Evolutionary conservation across 257 asterid genomes (phyloP), one percentile per base, ranked within the genome.

Genomic region (Ligustrum vulgare): DNA sequence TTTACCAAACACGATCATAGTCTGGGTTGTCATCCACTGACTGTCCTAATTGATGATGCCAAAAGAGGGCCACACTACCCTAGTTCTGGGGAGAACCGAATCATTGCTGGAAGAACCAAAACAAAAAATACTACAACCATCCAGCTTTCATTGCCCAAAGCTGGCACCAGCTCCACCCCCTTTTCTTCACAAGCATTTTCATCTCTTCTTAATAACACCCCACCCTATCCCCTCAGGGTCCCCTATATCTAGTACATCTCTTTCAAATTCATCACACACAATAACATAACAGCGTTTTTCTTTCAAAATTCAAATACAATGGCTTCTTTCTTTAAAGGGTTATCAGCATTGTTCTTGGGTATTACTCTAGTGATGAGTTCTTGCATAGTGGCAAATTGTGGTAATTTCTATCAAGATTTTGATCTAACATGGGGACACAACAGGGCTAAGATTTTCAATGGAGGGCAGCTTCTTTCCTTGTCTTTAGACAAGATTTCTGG

Each of bases 161-260:
- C 91, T 87, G 95, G 84, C 89, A 81, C 80, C 90, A 87, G 89
- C 89, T 82, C 72, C 64, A 62, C 37, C 4, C 33, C 47, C 37
- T 33, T 56, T 51, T 43, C 39, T 16, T 88, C 91, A 88, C 93
- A 84, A 81, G 89, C 69, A 76, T 78, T 85, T 66, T 74, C 78
- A 76, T 51, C 69, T 77, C 25, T 0, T 76, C 75, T 75, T 87
- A 39, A 81, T 77, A 70, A 13, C 72, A 74, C 74, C 72, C 15
- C 65, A 33, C 71, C 65, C 71, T 34, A 2, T 66, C 66, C 43
- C 25, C 9, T 22, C 39, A 58, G 66, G 66, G 66, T 37, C 70
- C 67, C 67, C 69, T 70, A 70, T 83, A 81, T 78, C 80, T 56
- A 79, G 65, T 15, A 22, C 36, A 8, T 9, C 32, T 23, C 41